Conservation (phyloP, 352 stramenopile species). For the Phytophthora pluvialis region DNA sequence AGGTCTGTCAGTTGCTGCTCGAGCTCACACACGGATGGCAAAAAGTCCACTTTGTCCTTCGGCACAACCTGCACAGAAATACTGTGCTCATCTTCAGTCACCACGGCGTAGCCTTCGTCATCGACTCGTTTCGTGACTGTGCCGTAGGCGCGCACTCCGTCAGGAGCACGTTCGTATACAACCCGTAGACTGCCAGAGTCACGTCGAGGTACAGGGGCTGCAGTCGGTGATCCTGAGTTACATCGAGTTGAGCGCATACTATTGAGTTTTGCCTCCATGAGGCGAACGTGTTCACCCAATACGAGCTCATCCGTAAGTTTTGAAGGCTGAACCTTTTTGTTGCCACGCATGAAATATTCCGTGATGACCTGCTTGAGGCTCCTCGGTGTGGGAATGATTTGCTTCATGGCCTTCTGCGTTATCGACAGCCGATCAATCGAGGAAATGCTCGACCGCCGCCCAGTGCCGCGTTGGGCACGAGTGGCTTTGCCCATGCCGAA, state of each 20-base stretch:
- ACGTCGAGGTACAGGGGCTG: neutral
- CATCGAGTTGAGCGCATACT: conserved; percentile 33
- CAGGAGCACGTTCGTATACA: conserved; percentile 47
- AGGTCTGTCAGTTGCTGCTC: conserved; percentile 62
- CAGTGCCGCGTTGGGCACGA: conserved; percentile 32
- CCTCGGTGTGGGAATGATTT: conserved; percentile 56
- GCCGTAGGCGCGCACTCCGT: conserved; percentile 58
- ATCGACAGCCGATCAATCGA: conserved; percentile 64
- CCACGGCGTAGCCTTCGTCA: conserved; percentile 55
- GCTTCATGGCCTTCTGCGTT: conserved; percentile 56
- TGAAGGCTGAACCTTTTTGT: conserved; percentile 71
- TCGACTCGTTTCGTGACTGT: conserved; percentile 58
- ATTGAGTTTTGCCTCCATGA: conserved; percentile 45
- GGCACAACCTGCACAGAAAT: conserved; percentile 63
- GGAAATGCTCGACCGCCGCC: conserved; percentile 68
- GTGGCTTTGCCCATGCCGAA: conserved; percentile 71
- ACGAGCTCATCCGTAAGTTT: conserved; percentile 32
- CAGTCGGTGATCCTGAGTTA: conserved; percentile 9
- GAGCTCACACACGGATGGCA: conserved; percentile 65
- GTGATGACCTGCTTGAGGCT: conserved; percentile 67
- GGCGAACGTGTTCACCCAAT: conserved; percentile 38
- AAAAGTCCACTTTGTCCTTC: conserved; percentile 51
- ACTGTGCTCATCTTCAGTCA: conserved; percentile 68
- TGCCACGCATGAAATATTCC: conserved; percentile 70
- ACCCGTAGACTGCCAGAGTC: conserved; percentile 44